phyloP scores from a whole-genome alignment of 2,329 filamentous ascomycete genomes.

The Aureobasidium sp. region DNA sequence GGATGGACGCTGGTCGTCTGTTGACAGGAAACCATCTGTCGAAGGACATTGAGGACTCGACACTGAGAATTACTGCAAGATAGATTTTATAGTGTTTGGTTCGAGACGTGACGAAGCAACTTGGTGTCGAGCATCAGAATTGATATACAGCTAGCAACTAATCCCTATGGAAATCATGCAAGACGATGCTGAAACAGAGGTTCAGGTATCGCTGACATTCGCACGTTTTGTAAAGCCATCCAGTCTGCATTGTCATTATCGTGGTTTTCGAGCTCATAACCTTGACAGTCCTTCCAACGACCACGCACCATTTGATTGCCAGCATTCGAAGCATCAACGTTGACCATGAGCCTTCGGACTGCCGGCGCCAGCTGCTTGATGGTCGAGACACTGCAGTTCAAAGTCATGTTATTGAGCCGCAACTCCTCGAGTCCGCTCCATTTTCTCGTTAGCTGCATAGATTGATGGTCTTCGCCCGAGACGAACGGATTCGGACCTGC shows the following conservation, averaged over 20 bases:
- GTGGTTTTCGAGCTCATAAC: background rate
- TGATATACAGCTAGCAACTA: background rate
- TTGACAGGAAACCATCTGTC: background rate
- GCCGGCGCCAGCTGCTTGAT: background rate
- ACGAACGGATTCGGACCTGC: conserved; percentile 26
- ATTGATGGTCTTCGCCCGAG: background rate
- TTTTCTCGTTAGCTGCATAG: background rate
- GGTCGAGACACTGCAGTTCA: background rate
- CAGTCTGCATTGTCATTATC: background rate
- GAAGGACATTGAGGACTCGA: background rate
- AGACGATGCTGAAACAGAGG: background rate
- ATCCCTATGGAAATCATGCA: background rate
- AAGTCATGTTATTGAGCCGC: background rate
- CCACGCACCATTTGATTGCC: background rate
- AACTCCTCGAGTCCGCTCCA: conserved; percentile 4
- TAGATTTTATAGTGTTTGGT: background rate
- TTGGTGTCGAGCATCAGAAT: background rate
- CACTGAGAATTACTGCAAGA: background rate
- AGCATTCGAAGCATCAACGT: background rate
- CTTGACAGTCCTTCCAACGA: background rate
- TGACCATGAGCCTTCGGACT: background rate
- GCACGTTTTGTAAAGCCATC: background rate
- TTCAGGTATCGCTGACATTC: background rate
- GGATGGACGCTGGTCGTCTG: background rate
- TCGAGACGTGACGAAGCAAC: background rate